Percentiles rank a stretch among this genome's conserved stretches.
Conservation (phyloP, 768 basidiomycete species). For the Cystobasidium ongulense region DNA sequence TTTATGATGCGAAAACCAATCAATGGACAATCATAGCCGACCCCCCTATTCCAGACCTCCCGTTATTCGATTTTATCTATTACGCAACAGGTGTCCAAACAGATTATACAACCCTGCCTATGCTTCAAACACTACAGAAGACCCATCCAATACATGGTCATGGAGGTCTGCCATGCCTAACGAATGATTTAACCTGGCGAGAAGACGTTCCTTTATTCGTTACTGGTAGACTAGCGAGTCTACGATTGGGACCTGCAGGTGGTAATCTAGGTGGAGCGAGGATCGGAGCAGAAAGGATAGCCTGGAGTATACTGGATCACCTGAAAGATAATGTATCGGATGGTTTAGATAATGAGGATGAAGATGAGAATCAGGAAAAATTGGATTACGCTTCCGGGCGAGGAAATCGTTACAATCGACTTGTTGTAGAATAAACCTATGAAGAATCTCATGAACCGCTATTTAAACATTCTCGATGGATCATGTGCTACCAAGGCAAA, state of each 20-base stretch:
- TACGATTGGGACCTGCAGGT: conserved; percentile 16
- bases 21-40: background rate
- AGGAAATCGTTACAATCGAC: conserved; percentile 6
- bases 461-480: too few relatives aligned
- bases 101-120: conserved; percentile 26
- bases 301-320: conserved; percentile 6
- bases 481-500: too few relatives aligned
- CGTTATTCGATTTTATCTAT: conserved; percentile 23
- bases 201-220: conserved; percentile 11
- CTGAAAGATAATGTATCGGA: background rate
- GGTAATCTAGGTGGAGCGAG: conserved; percentile 21
- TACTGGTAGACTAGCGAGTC: background rate
- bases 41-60: background rate
- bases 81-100: conserved; percentile 34
- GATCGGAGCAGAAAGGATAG: conserved; percentile 26
- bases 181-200: conserved; percentile 35
- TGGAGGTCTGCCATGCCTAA: conserved; percentile 35
- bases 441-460: too few relatives aligned
- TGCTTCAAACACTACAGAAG: conserved; percentile 30
- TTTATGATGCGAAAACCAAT: background rate
- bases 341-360: background rate
- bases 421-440: background rate
- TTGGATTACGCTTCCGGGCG: background rate
- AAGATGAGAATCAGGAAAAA: background rate
- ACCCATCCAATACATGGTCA: conserved; percentile 33